These are phyloP conservation scores for Hypoxylon sp. DNA, from an alignment of 2,329 filamentous ascomycete species.

Conservation along the genomic window DNA sequence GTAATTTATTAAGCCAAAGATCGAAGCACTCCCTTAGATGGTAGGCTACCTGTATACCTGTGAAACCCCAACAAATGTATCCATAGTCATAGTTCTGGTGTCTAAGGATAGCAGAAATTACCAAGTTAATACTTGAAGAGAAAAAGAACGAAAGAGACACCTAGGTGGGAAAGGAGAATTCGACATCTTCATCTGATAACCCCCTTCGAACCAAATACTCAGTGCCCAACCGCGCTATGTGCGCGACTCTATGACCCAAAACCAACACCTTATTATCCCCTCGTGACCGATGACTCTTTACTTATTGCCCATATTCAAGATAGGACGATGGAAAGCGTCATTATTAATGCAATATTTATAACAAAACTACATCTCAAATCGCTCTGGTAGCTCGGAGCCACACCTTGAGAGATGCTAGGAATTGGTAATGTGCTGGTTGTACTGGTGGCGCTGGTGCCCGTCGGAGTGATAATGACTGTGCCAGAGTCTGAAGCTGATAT, in stretches of 20 bases:
- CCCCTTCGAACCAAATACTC: neutral
- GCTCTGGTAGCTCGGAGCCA: neutral
- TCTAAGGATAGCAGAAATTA: neutral
- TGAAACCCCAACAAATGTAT: neutral
- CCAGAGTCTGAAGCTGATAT: neutral
- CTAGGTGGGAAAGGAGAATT: neutral
- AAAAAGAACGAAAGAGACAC: neutral
- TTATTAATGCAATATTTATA: neutral
- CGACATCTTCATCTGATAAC: neutral
- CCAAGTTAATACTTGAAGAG: neutral
- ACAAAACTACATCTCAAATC: neutral
- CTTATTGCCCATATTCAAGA: neutral
- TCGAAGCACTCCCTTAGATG: neutral
- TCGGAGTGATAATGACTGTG: slow-evolving; percentile 4
- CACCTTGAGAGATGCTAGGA: slow-evolving; percentile 8
- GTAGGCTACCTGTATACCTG: neutral
- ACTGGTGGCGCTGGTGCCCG: neutral
- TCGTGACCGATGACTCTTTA: neutral
- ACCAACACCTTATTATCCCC: neutral
- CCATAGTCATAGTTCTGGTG: neutral
- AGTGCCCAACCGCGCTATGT: neutral
- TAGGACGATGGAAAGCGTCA: slow-evolving; percentile 1
- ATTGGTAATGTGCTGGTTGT: slow-evolving; percentile 1
- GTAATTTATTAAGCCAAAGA: too few species aligned
- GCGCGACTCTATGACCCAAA: neutral